Evolutionary conservation across 2,329 filamentous ascomycete genomes (phyloP).

Genomic region (Hypoxylon sp.): DNA sequence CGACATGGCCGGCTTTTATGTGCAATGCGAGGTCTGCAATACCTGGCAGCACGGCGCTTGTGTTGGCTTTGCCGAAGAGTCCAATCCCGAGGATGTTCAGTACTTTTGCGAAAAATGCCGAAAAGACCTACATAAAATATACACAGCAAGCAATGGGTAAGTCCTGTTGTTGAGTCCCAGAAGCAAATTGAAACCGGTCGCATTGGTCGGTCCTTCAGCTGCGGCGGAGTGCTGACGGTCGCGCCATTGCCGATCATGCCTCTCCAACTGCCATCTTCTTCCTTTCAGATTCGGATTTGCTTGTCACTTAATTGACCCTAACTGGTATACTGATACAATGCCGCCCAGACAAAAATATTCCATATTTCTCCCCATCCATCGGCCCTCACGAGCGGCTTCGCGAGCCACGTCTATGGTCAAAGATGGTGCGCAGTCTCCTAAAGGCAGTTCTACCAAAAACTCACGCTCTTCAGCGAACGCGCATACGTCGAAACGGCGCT

Average conservation of each 20-base stretch:
- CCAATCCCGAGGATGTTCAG: conserved; percentile 83
- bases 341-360: conserved; percentile 73
- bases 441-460: conserved; percentile 69
- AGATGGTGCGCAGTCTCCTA: conserved; percentile 70
- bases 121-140: conserved; percentile 90
- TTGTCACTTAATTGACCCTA: conserved; percentile 15
- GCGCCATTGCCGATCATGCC: conserved; percentile 49
- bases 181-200: conserved; percentile 31
- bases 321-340: conserved; percentile 58
- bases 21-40: conserved; percentile 97
- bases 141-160: conserved; percentile 87
- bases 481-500: conserved; percentile 83
- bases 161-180: conserved; percentile 53
- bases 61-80: conserved; percentile 94
- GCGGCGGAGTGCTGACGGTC: conserved; percentile 47
- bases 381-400: conserved; percentile 69
- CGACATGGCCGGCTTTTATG: conserved; percentile 94
- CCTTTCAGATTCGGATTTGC: conserved; percentile 44
- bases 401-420: conserved; percentile 77
- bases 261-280: conserved; percentile 37
- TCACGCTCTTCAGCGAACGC: conserved; percentile 65
- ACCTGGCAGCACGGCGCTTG: conserved; percentile 99
- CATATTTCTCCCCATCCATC: conserved; percentile 74
- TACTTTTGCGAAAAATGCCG: conserved; percentile 98
- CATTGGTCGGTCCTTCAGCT: conserved; percentile 46